phyloP scores from a whole-genome alignment of 768 basidiomycete genomes.

The Hypholoma fasciculare region DNA sequence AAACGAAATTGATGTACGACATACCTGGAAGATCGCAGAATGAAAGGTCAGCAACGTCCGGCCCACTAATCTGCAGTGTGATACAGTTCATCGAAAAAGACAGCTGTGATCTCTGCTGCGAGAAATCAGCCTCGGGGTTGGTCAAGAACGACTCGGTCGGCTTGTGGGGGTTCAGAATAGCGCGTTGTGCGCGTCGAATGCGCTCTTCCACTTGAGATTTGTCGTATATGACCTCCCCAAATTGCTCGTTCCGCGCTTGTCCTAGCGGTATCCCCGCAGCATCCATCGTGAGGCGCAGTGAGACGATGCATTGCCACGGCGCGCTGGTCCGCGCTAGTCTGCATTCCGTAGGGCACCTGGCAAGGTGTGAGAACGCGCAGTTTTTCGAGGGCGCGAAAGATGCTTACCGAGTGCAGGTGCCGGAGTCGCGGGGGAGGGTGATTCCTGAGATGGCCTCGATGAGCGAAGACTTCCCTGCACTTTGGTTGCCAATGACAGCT shows the following conservation, averaged over 20 bases:
- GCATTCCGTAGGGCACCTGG: conserved; percentile 61
- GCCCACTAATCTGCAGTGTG: conserved; percentile 58
- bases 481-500: conserved; percentile 71
- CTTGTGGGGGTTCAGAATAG: conserved; percentile 59
- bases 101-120: conserved; percentile 10
- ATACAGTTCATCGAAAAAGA: conserved; percentile 60
- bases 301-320: conserved; percentile 53
- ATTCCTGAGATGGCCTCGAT: conserved; percentile 79
- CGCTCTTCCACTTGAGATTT: conserved; percentile 63
- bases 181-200: conserved; percentile 64
- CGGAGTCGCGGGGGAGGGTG: conserved; percentile 65
- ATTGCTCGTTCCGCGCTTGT: conserved; percentile 38
- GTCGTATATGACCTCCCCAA: conserved; percentile 50
- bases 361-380: too few species aligned
- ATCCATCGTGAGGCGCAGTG: conserved; percentile 46
- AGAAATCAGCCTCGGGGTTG: conserved; percentile 26
- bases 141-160: conserved; percentile 36
- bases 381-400: too few species aligned
- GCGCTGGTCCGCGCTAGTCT: conserved; percentile 41
- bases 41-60: conserved; percentile 60
- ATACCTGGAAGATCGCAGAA: conserved; percentile 65
- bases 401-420: conserved; percentile 70
- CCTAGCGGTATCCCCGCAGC: conserved; percentile 36
- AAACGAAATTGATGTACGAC: neutral
- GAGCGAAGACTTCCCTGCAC: conserved; percentile 75